These are phyloP conservation scores for Dictyostelium firmibasis DNA, from an alignment of 78 protist species.

Conservation along the genomic window DNA sequence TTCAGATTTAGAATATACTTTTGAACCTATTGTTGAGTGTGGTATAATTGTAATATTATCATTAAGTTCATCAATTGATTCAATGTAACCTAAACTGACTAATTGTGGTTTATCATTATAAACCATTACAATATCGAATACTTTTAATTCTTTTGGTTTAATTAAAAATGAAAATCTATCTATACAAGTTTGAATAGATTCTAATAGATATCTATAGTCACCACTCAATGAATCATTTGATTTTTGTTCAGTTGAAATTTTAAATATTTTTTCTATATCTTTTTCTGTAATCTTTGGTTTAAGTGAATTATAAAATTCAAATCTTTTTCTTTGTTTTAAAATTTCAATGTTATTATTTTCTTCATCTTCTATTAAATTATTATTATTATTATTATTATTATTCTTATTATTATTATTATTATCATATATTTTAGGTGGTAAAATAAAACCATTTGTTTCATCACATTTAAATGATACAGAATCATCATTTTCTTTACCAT, in stretches of 20 bases:
- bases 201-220: neutral
- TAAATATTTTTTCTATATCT: neutral
- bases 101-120: neutral
- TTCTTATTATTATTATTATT: too few relatives aligned
- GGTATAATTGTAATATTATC: neutral
- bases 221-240: too few relatives aligned
- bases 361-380: too few relatives aligned
- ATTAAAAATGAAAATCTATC: slow-evolving; percentile 8
- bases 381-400: too few relatives aligned
- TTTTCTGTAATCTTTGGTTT: neutral
- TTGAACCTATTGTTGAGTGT: neutral
- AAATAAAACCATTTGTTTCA: neutral
- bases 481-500: neutral
- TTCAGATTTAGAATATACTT: neutral
- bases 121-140: neutral
- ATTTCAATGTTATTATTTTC: neutral
- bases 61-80: neutral
- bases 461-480: neutral
- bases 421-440: neutral
- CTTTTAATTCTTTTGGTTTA: neutral
- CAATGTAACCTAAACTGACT: neutral
- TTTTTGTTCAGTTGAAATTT: too few relatives aligned
- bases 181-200: slow-evolving; percentile 1
- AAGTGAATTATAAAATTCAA: neutral
- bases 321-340: neutral